phyloP scores from a whole-genome alignment of 108 stramenopile genomes.

The Discostella pseudostelligera region DNA sequence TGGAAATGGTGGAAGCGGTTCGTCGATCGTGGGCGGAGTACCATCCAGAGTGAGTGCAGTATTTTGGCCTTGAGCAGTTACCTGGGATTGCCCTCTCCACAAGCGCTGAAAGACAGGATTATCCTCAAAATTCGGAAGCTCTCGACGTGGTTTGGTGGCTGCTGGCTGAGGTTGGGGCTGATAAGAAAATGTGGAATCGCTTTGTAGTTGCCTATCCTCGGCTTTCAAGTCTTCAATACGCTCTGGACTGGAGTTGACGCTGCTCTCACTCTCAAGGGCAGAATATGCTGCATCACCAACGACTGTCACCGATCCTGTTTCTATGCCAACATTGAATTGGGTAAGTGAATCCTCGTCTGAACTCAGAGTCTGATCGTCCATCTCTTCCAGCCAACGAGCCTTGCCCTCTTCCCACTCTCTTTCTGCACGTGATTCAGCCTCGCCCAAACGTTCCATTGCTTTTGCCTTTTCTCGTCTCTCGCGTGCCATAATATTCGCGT shows the following conservation, averaged over 20 bases:
- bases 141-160: slow-evolving; percentile 21
- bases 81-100: slow-evolving; percentile 33
- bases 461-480: slow-evolving; percentile 29
- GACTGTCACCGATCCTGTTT: slow-evolving; percentile 29
- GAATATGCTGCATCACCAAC: slow-evolving; percentile 41
- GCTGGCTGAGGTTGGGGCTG: not conserved
- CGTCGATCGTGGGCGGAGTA: slow-evolving; percentile 19
- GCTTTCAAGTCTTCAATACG: not conserved
- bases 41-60: slow-evolving; percentile 29
- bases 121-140: slow-evolving; percentile 57
- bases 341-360: slow-evolving; percentile 9
- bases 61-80: slow-evolving; percentile 34
- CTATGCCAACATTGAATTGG: slow-evolving; percentile 38
- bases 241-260: slow-evolving; percentile 1
- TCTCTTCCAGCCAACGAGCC: slow-evolving; percentile 35
- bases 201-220: not conserved
- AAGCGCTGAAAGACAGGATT: slow-evolving; percentile 73
- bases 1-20: slow-evolving; percentile 60
- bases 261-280: slow-evolving; percentile 25
- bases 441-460: slow-evolving; percentile 40
- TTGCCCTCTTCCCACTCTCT: slow-evolving; percentile 46
- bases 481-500: slow-evolving; percentile 29
- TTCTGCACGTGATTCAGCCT: slow-evolving; percentile 36
- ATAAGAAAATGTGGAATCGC: not conserved
- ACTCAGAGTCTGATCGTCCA: not conserved